phyloP scores from a whole-genome alignment of 441 rosid genomes.

The Pelargonium cotyledonis region DNA sequence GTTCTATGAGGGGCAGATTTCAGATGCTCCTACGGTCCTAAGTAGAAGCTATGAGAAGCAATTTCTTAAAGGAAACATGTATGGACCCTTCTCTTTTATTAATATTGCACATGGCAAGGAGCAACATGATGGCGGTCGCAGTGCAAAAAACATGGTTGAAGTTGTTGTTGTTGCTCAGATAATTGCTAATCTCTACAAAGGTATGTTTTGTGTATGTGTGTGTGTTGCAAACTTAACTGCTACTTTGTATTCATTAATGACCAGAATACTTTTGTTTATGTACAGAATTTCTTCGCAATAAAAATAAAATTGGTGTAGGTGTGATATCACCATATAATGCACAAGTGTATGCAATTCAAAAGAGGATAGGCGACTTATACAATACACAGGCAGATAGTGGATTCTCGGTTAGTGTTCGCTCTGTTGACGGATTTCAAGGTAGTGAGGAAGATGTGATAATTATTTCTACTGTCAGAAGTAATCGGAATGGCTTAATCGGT shows the following conservation, averaged over 20 bases:
- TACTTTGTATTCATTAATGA: not conserved
- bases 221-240: not conserved
- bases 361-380: slow-evolving; percentile 21
- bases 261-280: not conserved
- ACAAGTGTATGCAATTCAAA: slow-evolving; percentile 29
- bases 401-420: slow-evolving; percentile 24
- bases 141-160: slow-evolving; percentile 4
- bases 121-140: slow-evolving; percentile 1
- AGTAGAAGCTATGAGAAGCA: not conserved
- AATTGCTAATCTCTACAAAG: not conserved
- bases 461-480: slow-evolving; percentile 31
- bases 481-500: slow-evolving; percentile 17
- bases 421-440: slow-evolving; percentile 38
- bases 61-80: slow-evolving; percentile 3
- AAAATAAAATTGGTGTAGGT: slow-evolving; percentile 27
- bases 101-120: slow-evolving; percentile 7
- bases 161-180: slow-evolving; percentile 7
- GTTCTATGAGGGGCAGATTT: slow-evolving; percentile 1
- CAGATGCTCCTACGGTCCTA: not conserved
- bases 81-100: slow-evolving; percentile 11
- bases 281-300: slow-evolving; percentile 21
- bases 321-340: slow-evolving; percentile 35
- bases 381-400: slow-evolving; percentile 8
- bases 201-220: not conserved
- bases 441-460: slow-evolving; percentile 38